These are phyloP conservation scores for Telfairia occidentalis DNA, from an alignment of 331 rosid species.

Conservation along the genomic window DNA sequence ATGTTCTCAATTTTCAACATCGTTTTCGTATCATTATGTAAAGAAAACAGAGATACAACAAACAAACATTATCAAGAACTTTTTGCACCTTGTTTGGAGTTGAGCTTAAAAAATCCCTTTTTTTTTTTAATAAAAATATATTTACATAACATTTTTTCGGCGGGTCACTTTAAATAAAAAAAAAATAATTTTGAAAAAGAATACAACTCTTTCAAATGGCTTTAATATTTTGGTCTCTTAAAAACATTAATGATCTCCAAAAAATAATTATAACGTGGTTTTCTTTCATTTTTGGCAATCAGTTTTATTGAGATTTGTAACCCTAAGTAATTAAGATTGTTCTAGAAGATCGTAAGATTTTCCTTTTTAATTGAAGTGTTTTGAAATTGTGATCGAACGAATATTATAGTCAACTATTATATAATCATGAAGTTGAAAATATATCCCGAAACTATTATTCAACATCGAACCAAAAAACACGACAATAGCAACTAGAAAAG, in stretches of 20 bases:
- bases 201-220: background rate
- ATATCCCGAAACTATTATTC: no score
- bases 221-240: background rate
- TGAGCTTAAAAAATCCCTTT: background rate
- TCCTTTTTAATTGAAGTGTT: no score
- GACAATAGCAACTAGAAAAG: background rate
- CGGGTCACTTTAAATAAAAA: background rate
- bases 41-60: background rate
- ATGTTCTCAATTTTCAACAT: background rate
- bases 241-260: background rate
- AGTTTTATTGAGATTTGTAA: background rate
- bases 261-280: background rate
- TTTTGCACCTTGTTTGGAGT: background rate
- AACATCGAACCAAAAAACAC: background rate
- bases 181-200: background rate
- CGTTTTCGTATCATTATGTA: background rate
- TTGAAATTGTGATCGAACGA: background rate
- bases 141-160: background rate
- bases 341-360: no score
- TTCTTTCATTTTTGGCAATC: background rate
- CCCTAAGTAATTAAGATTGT: no score
- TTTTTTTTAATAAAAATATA: no score
- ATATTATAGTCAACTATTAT: background rate
- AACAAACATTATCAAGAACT: background rate
- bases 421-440: background rate